Evolutionary conservation across 2,329 filamentous ascomycete genomes (phyloP), one percentile per base, ranked within the genome.

Genomic region (Penicillium sp.): DNA sequence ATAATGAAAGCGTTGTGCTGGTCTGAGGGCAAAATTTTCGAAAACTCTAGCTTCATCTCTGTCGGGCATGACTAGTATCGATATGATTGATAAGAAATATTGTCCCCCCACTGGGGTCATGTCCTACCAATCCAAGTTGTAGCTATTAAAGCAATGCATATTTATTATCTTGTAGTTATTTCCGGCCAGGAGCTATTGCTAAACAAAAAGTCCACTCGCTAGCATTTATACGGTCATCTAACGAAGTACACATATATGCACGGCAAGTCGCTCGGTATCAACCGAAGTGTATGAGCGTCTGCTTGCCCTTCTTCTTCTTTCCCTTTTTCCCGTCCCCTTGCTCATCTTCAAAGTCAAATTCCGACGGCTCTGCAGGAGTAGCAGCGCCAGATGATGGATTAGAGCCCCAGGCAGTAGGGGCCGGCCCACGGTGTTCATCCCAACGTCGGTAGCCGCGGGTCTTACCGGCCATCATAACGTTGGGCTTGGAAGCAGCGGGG

Each of bases 401-500:
- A 5, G 64, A 65, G 6, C 56, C 46, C 77, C 76, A 79, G 7
- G 74, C 68, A 56, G 69, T 75, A 1, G 59, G 59, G 7, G 65
- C 60, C 12, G 63, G 58, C 17, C 64, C 65, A 17, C 70, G 69
- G 7, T 68, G 68, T n/a, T 73, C 68, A 17, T 75, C 69, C 73
- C 76, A 76, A n/a, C 75, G 69, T 9, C 75, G 72, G 6, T 72
- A 75, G 2, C 75, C 77, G 4, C 75, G 73, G 2, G 76, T 78
- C 42, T 77, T 71, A 7, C 77, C 76, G 0, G 75, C 68, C 71
- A 78, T 78, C 34, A 81, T 78, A 27, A 79, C 81, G 33, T 79
- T 83, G 3, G 84, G 83, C 62, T 86, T 97, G 0, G 89, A 82
- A 1, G 91, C 91, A 0, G 85, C 80, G 0, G 92, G 92, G 1